Evolutionary conservation across 176 grass and related monocot genomes (phyloP), one percentile per base, ranked within the genome.

Genomic region (Carex pumila): DNA sequence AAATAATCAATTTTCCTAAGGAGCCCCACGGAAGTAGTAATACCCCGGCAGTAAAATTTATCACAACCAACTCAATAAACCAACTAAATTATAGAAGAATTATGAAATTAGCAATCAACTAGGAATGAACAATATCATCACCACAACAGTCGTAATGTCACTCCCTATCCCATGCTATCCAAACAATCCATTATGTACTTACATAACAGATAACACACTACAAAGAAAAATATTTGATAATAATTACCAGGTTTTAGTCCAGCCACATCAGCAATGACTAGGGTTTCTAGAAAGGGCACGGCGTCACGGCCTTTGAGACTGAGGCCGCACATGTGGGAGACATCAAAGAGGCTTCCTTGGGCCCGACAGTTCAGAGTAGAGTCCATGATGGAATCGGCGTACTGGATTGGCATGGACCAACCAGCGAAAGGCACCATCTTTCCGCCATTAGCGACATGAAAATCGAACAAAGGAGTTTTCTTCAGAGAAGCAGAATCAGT

Each of bases 381-480:
- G 83, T 99, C 96, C 96, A 95, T 99, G 92, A 99, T 99, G 86
- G 83, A 89, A 85, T 99, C 96, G 88, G 84, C 91, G 91, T 99
- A 99, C 89, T 98, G 95, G 82, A 98, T 94, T 49, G 95, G 95
- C 92, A 98, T 98, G 92, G 89, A 93, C 95, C 95, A 98, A 0
- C 95, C 95, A 0, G 92, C 93, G 91, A 99, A 99, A 0, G 96
- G 96, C 83, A 99, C 96, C 96, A 99, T 94, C 91, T 99, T 99
- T 19, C 86, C 96, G 45, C 96, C 93, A 52, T 95, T 30, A 32
- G 90, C 85, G 71, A 99, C 91, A 80, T 99, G 96, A 83, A 99
- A 93, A 72, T 95, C 96, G 88, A 92, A 84, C n/a, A 99, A 88
- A 32, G 93, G 91, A 30, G 96, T 99, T 84, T 88, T 99, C 89